A percentile compares a stretch with the other conserved stretches of the same genome.
phyloP scores from a whole-genome alignment of 148 eudicot species.

The Hydrangea macrophylla region DNA sequence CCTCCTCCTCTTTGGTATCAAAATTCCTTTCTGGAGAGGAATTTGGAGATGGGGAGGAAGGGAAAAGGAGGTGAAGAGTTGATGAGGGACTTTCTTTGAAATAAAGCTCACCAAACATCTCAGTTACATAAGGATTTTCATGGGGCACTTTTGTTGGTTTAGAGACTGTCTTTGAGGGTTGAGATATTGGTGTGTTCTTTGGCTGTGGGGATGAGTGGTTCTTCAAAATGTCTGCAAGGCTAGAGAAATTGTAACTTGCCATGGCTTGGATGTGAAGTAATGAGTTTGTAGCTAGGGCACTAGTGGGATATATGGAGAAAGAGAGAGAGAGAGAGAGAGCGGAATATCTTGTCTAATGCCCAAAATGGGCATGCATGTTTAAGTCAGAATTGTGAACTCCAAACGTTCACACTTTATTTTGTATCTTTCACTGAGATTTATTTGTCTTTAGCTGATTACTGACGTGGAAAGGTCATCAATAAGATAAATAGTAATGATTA shows the following conservation, averaged over 20 bases:
- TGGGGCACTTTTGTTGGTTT: not conserved
- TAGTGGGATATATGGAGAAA: not conserved
- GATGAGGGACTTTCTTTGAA: not conserved
- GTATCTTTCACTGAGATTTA: no score
- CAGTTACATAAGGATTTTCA: not conserved
- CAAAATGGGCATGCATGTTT: no score
- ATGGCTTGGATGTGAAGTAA: not conserved
- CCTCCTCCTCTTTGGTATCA: not conserved
- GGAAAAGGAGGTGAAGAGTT: not conserved
- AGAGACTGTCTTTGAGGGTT: not conserved
- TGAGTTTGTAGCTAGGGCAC: not conserved
- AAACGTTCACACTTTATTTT: no score
- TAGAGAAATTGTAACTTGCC: slow-evolving; percentile 1
- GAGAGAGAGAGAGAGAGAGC: slow-evolving; percentile 1
- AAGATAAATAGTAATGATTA: no score
- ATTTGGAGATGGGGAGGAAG: not conserved
- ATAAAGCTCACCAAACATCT: slow-evolving; percentile 13
- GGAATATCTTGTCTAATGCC: no score
- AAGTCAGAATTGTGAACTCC: no score
- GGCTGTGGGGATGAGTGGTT: not conserved
- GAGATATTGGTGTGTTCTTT: not conserved
- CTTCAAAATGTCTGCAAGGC: slow-evolving; percentile 8
- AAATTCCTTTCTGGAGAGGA: not conserved
- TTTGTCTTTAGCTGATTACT: no score
- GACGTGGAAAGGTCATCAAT: no score